Base-by-base conservation (phyloP, 2,329 filamentous ascomycete species). In the Pseudogymnoascus sp. region DNA sequence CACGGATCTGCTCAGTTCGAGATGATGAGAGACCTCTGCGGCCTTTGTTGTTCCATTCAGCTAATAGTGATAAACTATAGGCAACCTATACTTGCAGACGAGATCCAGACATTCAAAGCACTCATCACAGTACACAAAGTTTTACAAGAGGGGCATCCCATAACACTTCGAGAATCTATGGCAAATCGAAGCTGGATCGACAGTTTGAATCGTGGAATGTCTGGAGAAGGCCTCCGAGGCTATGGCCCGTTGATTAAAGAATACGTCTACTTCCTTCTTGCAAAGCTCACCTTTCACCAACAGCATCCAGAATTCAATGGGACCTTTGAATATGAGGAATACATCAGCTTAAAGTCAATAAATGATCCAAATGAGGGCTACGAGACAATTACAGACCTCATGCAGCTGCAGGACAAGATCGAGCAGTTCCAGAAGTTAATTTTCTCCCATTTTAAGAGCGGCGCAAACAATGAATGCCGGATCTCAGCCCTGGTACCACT, bases 271-370 rank as follows among this genome's bases (percentile, higher is more conserved):
- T 99, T 92, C 77, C 82, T 99, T 41, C 85, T 97, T 65, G 90
- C 93, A 59, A 99, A 99, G 79, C 82, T 99, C 64, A 86, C 86
- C n/a, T 99, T 99, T 77, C 94, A 99, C 77, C 87, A 94, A 66
- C 90, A 96, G 68, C 94, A 99, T 73, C 91, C 92, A 16, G 93
- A 97, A 75, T 99, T 99, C 80, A 99, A 99, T 76, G 94, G 93
- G 64, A 92, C 93, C 1, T 99, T 99, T 72, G 94, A 99, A 74
- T 99, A 99, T 73, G 93, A 97, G 78, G 94, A 99, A 75, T 99
- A 99, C 75, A 92, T 97, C 74, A 96, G 92, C 73, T 81, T 99
- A 74, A 97, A 96, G 79, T 91, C 92, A 28, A 97, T 96, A 79
- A 97, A 97, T 75, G 94, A 99, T 75, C 94, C 94, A 3, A 97